Base-by-base conservation (phyloP, 1,284 basidiomycete genomes). In the Mycosarcoma maydis region DNA sequence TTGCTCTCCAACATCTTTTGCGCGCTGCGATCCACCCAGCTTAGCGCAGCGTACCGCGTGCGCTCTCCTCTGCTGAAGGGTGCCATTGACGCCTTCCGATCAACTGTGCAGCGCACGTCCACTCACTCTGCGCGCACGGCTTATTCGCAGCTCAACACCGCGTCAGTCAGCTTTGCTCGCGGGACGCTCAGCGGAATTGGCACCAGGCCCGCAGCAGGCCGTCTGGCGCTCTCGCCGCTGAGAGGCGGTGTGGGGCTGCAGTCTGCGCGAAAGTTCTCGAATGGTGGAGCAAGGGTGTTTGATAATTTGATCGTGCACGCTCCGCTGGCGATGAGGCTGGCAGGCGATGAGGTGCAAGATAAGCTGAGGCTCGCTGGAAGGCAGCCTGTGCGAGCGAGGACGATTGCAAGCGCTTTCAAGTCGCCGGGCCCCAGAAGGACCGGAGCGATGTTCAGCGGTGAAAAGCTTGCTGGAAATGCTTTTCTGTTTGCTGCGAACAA, bases 241-340 rank as follows among this genome's bases (percentile, higher is more conserved):
- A 24, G 45, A 9, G 66, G 59, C 2, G 59, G 55, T 1, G 39
- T 59, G 3, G 71, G 71, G 0, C 36, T 73, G 24, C 66, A 73
- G 20, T 42, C 41, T 0, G 46, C 66, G 6, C 22, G 71, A 14
- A 57, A 70, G 11, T 73, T 73, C 36, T 65, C 60, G 0, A 41
- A 27, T 16, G 57, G 58, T 19, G 53, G 70, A 11, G 60, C 59
- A 16, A 42, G 61, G 26, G 52, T 62, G 26, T 65, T 70, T 38
- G 71, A 69, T 22, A 54, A 65, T 19, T 42, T 73, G 11, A 46
- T 73, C 19, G 62, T 62, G 9, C 56, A 73, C n/a, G 59, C 71
- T 16, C 71, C 71, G 20, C 49, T 73, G 1, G 71, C 66, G 3
- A 16, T 73, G 22, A 44, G 71, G n/a, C 30, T 70, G 20, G 54